phyloP scores from a whole-genome alignment of 805 yeast species.

The Candida patagonica region DNA sequence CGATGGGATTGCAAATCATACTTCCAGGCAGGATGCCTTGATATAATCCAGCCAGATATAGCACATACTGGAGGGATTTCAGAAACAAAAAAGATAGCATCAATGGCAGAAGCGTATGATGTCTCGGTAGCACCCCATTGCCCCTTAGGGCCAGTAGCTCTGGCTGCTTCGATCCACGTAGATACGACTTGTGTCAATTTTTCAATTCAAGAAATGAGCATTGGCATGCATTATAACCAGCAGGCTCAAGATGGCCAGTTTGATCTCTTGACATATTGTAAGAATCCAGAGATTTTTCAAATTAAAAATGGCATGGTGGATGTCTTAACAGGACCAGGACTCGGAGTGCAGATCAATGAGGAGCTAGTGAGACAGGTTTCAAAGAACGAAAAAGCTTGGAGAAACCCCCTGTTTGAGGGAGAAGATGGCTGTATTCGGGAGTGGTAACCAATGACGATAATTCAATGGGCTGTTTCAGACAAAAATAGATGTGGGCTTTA shows the following conservation, averaged over 20 bases:
- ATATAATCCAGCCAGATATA: conserved; percentile 25
- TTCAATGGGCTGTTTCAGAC: too few relatives aligned
- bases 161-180: conserved; percentile 24
- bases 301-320: conserved; percentile 20
- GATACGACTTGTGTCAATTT: conserved; percentile 20
- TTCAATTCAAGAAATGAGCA: conserved; percentile 23
- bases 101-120: conserved; percentile 25
- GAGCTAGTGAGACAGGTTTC: conserved; percentile 20
- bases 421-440: conserved; percentile 24
- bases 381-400: conserved; percentile 17
- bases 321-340: conserved; percentile 22
- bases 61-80: conserved; percentile 26
- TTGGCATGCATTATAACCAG: conserved; percentile 23
- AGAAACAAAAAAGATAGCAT: conserved; percentile 22
- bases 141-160: conserved; percentile 25
- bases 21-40: conserved; percentile 21
- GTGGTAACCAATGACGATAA: conserved; percentile 22
- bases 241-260: conserved; percentile 10
- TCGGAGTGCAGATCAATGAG: conserved; percentile 23
- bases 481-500: too few relatives aligned
- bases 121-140: conserved; percentile 26
- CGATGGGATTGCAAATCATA: conserved; percentile 22
- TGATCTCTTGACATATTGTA: conserved; percentile 21
- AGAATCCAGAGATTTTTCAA: conserved; percentile 18
- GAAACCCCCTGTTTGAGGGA: conserved; percentile 24